Conservation (phyloP, 2,329 filamentous ascomycete species). For the Botryosphaeria dothidea region DNA sequence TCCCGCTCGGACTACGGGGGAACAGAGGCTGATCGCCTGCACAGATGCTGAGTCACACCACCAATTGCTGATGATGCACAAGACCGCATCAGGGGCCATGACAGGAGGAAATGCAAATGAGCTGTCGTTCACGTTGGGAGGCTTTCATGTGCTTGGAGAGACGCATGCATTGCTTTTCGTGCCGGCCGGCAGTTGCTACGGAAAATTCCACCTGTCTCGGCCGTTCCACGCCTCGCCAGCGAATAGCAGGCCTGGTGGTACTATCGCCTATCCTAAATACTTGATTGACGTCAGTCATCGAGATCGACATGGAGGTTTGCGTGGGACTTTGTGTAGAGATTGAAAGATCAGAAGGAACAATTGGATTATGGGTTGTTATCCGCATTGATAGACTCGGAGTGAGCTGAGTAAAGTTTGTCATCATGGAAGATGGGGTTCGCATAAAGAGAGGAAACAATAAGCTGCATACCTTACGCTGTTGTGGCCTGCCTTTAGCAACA, state of each 20-base stretch:
- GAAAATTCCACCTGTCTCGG: background rate
- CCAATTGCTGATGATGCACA: background rate
- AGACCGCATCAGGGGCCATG: background rate
- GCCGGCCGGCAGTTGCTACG: background rate
- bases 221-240: background rate
- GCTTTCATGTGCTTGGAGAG: background rate
- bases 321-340: background rate
- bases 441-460: background rate
- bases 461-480: background rate
- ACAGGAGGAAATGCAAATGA: background rate
- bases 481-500: background rate
- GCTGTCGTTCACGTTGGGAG: background rate
- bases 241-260: background rate
- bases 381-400: conserved; percentile 20
- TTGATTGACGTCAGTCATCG: background rate
- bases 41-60: conserved; percentile 10
- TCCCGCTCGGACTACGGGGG: too few relatives aligned
- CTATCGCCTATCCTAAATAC: background rate
- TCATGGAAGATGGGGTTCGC: conserved; percentile 7
- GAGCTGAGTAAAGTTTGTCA: conserved; percentile 20
- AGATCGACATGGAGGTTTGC: background rate
- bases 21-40: background rate
- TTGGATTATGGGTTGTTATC: conserved; percentile 18
- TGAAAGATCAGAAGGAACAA: conserved; percentile 19
- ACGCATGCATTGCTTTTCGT: background rate